These are phyloP conservation scores for Microstegium vimineum DNA, from an alignment of 176 grass and related monocot genomes.

Conservation along the genomic window DNA sequence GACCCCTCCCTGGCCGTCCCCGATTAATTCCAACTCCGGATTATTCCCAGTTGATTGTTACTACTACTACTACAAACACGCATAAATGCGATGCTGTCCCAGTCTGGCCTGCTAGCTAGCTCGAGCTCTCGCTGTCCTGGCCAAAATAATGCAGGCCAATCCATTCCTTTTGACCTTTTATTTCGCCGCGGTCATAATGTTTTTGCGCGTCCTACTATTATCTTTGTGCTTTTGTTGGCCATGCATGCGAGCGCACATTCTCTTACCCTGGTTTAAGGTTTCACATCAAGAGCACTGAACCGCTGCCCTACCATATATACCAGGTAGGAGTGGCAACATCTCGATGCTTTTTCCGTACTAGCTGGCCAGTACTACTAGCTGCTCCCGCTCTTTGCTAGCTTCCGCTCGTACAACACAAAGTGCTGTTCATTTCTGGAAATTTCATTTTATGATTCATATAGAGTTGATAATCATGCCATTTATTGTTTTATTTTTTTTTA, in stretches of 20 bases:
- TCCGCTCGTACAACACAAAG: no score
- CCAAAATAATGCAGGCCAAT: constrained; percentile 9
- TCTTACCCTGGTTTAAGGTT: constrained; percentile 7
- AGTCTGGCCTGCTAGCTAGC: not conserved
- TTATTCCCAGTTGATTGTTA: not conserved
- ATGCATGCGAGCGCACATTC: constrained; percentile 20
- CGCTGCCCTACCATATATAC: not conserved
- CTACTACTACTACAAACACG: no score
- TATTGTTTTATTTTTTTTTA: no score
- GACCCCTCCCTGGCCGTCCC: not conserved
- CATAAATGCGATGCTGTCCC: not conserved
- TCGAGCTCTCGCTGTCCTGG: constrained; percentile 10
- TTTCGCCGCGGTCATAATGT: not conserved
- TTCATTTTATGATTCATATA: no score
- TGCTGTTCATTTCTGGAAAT: no score
- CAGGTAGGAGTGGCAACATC: not conserved
- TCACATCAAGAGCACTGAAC: not conserved
- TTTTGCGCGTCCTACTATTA: not conserved
- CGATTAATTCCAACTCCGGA: not conserved
- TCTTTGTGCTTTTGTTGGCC: not conserved
- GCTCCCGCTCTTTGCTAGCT: not conserved
- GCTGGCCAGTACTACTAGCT: not conserved
- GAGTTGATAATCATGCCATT: no score
- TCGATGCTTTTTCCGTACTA: not conserved
- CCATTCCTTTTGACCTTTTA: not conserved